Percentiles rank a stretch among this genome's conserved stretches.
phyloP scores from a whole-genome alignment of 768 basidiomycete genomes.

The Termitomyces eurrhizus region DNA sequence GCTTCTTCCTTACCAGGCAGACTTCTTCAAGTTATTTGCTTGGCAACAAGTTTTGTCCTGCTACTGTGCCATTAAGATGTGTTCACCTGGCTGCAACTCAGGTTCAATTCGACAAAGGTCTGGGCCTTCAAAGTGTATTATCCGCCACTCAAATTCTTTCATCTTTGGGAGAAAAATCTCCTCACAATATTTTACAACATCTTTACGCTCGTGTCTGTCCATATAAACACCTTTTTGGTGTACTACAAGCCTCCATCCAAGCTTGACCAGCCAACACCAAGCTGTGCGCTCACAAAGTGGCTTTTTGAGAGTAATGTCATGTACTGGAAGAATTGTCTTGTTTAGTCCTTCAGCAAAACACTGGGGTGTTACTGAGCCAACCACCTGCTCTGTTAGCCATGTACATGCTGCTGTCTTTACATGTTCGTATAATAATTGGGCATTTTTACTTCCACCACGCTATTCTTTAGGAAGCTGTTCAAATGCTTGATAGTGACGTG shows the following conservation, averaged over 20 bases:
- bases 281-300: neutral
- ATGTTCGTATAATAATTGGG: neutral
- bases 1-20: neutral
- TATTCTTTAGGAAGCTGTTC: neutral
- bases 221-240: constrained; percentile 21
- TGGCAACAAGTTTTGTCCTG: neutral
- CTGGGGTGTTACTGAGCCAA: too few relatives aligned
- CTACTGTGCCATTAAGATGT: neutral
- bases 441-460: neutral
- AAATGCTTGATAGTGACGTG: constrained; percentile 1
- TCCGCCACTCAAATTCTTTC: constrained; percentile 4
- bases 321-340: too few relatives aligned
- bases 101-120: neutral
- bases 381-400: too few relatives aligned
- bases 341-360: too few relatives aligned
- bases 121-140: constrained; percentile 4
- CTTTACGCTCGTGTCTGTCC: constrained; percentile 8
- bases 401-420: neutral
- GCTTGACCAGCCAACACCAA: neutral
- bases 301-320: too few relatives aligned
- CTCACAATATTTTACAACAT: constrained; percentile 18
- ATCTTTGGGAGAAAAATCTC: constrained; percentile 9
- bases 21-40: neutral
- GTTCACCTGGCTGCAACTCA: neutral
- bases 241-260: too few relatives aligned